Evolutionary conservation across 129 eudicot species (phyloP).

Genomic region (Ambrosia artemisiifolia): DNA sequence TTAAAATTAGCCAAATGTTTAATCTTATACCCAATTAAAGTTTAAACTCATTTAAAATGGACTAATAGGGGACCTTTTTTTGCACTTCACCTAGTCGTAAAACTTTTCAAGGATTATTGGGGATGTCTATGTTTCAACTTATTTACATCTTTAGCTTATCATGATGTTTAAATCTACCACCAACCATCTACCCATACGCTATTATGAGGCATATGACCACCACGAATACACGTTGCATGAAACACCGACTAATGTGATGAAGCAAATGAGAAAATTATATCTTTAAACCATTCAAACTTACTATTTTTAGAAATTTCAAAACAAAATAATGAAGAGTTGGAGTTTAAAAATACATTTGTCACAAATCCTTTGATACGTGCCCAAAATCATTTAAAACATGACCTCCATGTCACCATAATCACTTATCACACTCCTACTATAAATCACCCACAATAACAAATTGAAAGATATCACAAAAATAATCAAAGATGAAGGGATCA

Average conservation of each 20-base stretch:
- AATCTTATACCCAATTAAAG: too few species aligned
- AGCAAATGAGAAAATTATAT: background rate
- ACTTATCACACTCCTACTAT: constrained; percentile 23
- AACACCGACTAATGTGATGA: background rate
- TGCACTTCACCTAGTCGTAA: too few species aligned
- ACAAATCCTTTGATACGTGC: constrained; percentile 15
- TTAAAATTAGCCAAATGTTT: too few species aligned
- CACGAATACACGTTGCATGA: constrained; percentile 3
- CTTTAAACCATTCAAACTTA: background rate
- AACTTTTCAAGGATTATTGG: too few species aligned
- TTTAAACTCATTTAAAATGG: too few species aligned
- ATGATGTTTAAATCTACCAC: too few species aligned
- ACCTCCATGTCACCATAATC: constrained; percentile 7
- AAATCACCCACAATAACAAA: constrained; percentile 7
- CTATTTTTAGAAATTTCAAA: constrained; percentile 18
- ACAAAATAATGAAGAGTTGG: constrained; percentile 4
- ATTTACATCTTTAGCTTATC: too few species aligned
- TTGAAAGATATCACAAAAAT: background rate
- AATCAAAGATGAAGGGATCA: constrained; percentile 36
- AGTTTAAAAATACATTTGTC: constrained; percentile 25
- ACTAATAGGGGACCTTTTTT: too few species aligned
- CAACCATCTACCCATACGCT: background rate
- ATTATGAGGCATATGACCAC: constrained; percentile 15
- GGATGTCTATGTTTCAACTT: too few species aligned
- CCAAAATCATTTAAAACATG: constrained; percentile 1